Percentiles rank a stretch among this genome's conserved stretches.
Evolutionary conservation across 2,329 filamentous ascomycete genomes (phyloP).

Genomic region (Diaporthe longicolla): DNA sequence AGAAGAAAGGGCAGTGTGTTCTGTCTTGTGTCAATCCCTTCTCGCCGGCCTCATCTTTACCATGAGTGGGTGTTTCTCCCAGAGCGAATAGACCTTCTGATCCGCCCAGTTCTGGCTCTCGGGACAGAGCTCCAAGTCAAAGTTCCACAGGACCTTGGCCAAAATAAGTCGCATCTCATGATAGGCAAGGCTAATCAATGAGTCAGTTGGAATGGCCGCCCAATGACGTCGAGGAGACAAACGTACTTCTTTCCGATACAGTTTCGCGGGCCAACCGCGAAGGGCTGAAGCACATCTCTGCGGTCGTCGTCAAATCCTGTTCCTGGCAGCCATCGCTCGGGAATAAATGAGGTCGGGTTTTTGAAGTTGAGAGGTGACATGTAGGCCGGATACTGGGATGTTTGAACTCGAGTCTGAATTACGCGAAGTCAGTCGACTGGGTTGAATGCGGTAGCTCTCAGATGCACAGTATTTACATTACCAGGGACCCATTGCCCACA

Average conservation of each 20-base stretch:
- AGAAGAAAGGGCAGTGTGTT: too few relatives aligned
- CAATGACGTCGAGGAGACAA: background rate
- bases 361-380: slow-evolving; percentile 49
- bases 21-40: background rate
- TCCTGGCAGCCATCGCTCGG: slow-evolving; percentile 51
- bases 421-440: too few relatives aligned
- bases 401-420: slow-evolving; percentile 50
- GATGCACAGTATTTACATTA: background rate
- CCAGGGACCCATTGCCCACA: slow-evolving; percentile 25
- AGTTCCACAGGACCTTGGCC: background rate
- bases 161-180: slow-evolving; percentile 5
- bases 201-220: too few relatives aligned
- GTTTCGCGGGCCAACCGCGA: slow-evolving; percentile 41
- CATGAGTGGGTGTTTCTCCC: slow-evolving; percentile 22
- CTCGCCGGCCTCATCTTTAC: background rate
- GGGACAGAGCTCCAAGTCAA: slow-evolving; percentile 8
- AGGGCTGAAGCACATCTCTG: slow-evolving; percentile 39
- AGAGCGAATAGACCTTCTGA: slow-evolving; percentile 9
- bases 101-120: background rate
- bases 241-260: slow-evolving; percentile 41
- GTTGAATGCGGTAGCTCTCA: too few relatives aligned
- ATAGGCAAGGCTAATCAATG: background rate
- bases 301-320: background rate
- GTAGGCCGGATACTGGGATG: slow-evolving; percentile 45
- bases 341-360: slow-evolving; percentile 48